Conservation (phyloP, 768 basidiomycete species). For the Mycena chlorophos region DNA sequence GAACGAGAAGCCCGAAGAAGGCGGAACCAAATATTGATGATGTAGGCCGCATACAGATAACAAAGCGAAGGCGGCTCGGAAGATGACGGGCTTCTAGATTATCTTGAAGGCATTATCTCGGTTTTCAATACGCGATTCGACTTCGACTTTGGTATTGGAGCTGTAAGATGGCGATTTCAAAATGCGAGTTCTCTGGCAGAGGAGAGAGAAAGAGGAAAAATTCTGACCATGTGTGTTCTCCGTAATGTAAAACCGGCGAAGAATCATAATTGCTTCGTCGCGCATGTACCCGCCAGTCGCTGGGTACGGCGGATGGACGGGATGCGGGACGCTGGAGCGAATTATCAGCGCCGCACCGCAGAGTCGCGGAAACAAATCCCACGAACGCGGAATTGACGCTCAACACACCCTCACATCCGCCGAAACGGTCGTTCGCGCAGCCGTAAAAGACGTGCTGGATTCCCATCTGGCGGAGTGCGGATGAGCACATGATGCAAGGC, state of each 20-base stretch:
- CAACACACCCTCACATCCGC: slow-evolving; percentile 93
- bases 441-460: slow-evolving; percentile 91
- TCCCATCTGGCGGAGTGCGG: slow-evolving; percentile 90
- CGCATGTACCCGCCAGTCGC: slow-evolving; percentile 76
- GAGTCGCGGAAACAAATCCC: slow-evolving; percentile 4
- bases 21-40: no score
- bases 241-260: slow-evolving; percentile 88
- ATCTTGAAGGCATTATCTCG: slow-evolving; percentile 49
- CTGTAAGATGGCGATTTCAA: slow-evolving; percentile 43
- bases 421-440: slow-evolving; percentile 93
- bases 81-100: no score
- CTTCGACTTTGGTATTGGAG: slow-evolving; percentile 89
- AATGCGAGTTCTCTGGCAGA: slow-evolving; percentile 3
- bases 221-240: slow-evolving; percentile 84
- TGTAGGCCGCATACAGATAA: no score
- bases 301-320: slow-evolving; percentile 69
- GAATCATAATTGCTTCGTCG: slow-evolving; percentile 83
- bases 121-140: slow-evolving; percentile 82
- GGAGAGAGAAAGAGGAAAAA: neutral
- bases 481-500: slow-evolving; percentile 99
- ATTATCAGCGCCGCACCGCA: neutral
- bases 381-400: slow-evolving; percentile 77
- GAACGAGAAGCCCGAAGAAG: no score
- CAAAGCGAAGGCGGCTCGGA: no score
- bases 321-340: slow-evolving; percentile 60